Percentiles rank a stretch among this genome's conserved stretches.
phyloP scores from a whole-genome alignment of 331 rosid species.

The Spiraea crenata region DNA sequence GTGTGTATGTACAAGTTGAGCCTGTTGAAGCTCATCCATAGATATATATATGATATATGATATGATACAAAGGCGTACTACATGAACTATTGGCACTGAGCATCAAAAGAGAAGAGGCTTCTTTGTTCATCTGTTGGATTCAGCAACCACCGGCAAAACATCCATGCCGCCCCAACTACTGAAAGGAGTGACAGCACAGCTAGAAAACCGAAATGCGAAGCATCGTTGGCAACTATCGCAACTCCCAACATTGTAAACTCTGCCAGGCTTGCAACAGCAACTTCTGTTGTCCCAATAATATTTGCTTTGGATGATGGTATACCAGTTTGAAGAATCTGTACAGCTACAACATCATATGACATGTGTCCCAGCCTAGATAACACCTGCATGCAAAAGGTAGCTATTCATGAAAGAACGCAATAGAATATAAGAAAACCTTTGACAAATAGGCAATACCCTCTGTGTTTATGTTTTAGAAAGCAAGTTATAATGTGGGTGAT shows the following conservation, averaged over 20 bases:
- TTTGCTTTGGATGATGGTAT: slow-evolving; percentile 93
- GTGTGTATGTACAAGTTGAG: slow-evolving; percentile 30
- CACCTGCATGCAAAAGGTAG: slow-evolving; percentile 47
- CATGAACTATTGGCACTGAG: slow-evolving; percentile 47
- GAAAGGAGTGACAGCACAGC: slow-evolving; percentile 82
- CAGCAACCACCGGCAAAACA: slow-evolving; percentile 84
- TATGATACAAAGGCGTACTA: slow-evolving; percentile 26
- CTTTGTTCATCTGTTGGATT: slow-evolving; percentile 83
- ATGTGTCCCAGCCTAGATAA: slow-evolving; percentile 88
- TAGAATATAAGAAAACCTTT: not conserved
- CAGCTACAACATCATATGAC: slow-evolving; percentile 93
- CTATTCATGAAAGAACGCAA: slow-evolving; percentile 7
- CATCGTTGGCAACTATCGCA: slow-evolving; percentile 83
- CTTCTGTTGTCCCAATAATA: slow-evolving; percentile 89
- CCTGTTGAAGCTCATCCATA: slow-evolving; percentile 19
- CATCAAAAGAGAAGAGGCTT: slow-evolving; percentile 62
- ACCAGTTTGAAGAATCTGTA: slow-evolving; percentile 90
- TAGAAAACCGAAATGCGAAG: slow-evolving; percentile 67
- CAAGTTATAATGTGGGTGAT: slow-evolving; percentile 1
- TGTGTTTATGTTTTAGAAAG: not conserved
- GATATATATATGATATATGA: slow-evolving; percentile 25
- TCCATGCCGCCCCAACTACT: slow-evolving; percentile 78
- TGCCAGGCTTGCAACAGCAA: slow-evolving; percentile 91
- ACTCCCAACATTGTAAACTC: slow-evolving; percentile 85
- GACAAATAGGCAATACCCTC: not conserved